phyloP scores from a whole-genome alignment of 345 rosid genomes.

The Linum lewisii region DNA sequence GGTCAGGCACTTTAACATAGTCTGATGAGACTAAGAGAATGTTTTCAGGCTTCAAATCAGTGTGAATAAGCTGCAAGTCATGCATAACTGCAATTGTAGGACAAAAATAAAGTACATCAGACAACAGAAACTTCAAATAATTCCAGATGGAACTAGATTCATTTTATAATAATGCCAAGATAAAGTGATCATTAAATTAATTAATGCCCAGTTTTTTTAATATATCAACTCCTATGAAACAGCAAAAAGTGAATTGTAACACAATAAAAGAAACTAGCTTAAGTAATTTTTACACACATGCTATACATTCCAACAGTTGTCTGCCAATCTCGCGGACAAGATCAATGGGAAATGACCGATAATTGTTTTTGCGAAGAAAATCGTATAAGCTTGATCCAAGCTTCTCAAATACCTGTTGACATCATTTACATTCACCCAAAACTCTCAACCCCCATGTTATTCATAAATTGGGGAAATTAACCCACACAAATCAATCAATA shows the following conservation, averaged over 20 bases:
- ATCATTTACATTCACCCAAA: slow-evolving; percentile 79
- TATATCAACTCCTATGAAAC: slow-evolving; percentile 2
- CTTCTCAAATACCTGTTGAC: slow-evolving; percentile 99
- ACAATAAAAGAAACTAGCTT: slow-evolving; percentile 33
- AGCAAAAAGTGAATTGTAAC: slow-evolving; percentile 4
- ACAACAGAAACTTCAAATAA: slow-evolving; percentile 3
- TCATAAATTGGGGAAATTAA: slow-evolving; percentile 59
- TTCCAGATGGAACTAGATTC: slow-evolving; percentile 13
- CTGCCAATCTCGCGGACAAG: slow-evolving; percentile 99
- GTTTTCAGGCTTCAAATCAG: slow-evolving; percentile 86
- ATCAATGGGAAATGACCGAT: slow-evolving; percentile 96
- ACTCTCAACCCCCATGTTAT: slow-evolving; percentile 60
- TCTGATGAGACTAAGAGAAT: slow-evolving; percentile 68
- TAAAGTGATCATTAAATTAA: neutral
- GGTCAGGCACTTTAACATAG: slow-evolving; percentile 65
- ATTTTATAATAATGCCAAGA: neutral
- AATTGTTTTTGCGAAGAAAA: slow-evolving; percentile 98
- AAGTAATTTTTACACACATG: slow-evolving; percentile 93
- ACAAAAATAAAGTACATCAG: slow-evolving; percentile 8
- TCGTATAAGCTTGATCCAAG: slow-evolving; percentile 99
- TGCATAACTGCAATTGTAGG: slow-evolving; percentile 65
- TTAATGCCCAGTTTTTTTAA: too few species aligned
- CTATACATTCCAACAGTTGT: slow-evolving; percentile 99
- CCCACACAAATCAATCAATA: slow-evolving; percentile 47
- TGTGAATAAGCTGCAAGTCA: slow-evolving; percentile 72